phyloP scores from a whole-genome alignment of 805 yeast species.

The Millerago galiae region DNA sequence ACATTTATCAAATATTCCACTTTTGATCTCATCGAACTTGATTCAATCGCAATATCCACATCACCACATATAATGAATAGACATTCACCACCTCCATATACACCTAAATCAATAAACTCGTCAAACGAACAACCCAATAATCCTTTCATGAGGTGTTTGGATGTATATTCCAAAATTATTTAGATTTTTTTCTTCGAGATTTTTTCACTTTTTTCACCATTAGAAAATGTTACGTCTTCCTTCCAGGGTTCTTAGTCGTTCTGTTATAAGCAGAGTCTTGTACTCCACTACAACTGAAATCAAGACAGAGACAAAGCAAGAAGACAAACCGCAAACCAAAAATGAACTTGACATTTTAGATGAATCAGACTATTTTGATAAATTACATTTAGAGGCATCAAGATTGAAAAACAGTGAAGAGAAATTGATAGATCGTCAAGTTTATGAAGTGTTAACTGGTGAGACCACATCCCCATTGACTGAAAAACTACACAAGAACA shows the following conservation, averaged over 20 bases:
- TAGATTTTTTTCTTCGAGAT: neutral
- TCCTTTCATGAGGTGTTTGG: conserved; percentile 8
- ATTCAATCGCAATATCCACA: neutral
- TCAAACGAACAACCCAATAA: neutral
- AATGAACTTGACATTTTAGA: neutral
- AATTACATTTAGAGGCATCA: conserved; percentile 14
- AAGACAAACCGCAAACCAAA: neutral
- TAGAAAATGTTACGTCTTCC: neutral
- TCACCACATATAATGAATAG: neutral
- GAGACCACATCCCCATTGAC: conserved; percentile 14
- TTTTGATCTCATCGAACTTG: conserved; percentile 8
- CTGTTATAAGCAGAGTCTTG: conserved; percentile 5
- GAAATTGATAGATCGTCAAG: conserved; percentile 13
- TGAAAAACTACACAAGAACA: conserved; percentile 15
- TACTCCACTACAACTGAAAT: conserved; percentile 11
- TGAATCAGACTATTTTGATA: conserved; percentile 15
- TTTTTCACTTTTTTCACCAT: conserved; percentile 1
- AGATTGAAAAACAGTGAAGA: conserved; percentile 15
- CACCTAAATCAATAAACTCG: conserved; percentile 3
- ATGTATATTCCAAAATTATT: neutral
- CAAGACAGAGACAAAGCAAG: neutral
- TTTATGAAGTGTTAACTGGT: conserved; percentile 19
- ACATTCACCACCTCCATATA: neutral
- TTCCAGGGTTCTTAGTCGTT: conserved; percentile 8
- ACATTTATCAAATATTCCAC: conserved; percentile 6